These are phyloP conservation scores for Suillus alpinus DNA, from an alignment of 768 basidiomycete genomes.

Conservation along the genomic window DNA sequence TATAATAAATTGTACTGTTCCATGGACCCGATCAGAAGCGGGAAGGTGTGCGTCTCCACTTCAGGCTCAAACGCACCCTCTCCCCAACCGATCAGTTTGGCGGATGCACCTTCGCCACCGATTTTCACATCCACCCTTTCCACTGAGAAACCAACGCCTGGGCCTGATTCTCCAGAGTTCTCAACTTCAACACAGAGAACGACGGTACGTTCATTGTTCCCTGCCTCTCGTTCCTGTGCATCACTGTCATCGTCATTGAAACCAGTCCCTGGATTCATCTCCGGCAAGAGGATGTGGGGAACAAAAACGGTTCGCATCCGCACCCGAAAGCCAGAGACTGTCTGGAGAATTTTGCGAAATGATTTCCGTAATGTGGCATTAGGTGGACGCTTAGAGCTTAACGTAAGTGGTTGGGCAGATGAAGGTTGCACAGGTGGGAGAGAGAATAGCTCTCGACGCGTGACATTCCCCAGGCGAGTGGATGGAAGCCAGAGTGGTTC, in stretches of 20 bases:
- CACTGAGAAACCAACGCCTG: conserved; percentile 66
- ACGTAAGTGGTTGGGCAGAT: conserved; percentile 35
- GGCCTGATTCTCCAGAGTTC: conserved; percentile 66
- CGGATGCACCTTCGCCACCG: conserved; percentile 61
- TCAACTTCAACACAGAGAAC: conserved; percentile 92
- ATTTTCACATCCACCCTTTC: conserved; percentile 75
- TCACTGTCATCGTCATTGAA: conserved; percentile 31
- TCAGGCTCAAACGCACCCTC: conserved; percentile 31
- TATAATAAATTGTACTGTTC: conserved; percentile 91
- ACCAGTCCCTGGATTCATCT: conserved; percentile 18
- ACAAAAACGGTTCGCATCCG: conserved; percentile 95
- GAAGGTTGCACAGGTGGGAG: conserved; percentile 50
- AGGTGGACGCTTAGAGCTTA: conserved; percentile 44
- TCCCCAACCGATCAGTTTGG: conserved; percentile 50
- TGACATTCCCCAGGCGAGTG: conserved; percentile 64
- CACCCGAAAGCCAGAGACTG: conserved; percentile 81
- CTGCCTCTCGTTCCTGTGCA: conserved; percentile 51
- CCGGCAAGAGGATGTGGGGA: conserved; percentile 74
- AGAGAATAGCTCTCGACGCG: conserved; percentile 66
- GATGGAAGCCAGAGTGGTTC: conserved; percentile 56
- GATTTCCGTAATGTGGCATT: conserved; percentile 81
- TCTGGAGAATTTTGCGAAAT: conserved; percentile 73
- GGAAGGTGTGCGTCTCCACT: conserved; percentile 54
- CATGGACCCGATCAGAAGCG: conserved; percentile 62
- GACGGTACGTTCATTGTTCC: conserved; percentile 79